phyloP scores from a whole-genome alignment of 495 filamentous ascomycete species.

The Podospora pseudoanserina region DNA sequence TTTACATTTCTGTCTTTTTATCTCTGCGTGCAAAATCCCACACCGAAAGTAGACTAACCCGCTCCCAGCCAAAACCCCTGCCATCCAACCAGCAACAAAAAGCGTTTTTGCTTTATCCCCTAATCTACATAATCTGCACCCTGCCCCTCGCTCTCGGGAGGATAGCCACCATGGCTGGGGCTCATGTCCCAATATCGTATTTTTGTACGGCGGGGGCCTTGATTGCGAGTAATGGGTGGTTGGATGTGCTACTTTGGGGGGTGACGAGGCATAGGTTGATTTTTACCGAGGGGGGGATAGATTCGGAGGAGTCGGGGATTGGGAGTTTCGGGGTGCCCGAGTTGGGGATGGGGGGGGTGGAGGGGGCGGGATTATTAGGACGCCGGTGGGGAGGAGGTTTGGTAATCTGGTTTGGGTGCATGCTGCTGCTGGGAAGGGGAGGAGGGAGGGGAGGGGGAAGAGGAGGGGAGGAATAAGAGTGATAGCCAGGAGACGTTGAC shows the following conservation, averaged over 20 bases:
- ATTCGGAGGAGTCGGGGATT: conserved; percentile 41
- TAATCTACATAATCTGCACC: conserved; percentile 69
- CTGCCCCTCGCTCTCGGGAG: conserved; percentile 67
- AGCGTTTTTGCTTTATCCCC: conserved; percentile 72
- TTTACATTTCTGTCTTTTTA: conserved; percentile 65
- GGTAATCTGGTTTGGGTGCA: conserved; percentile 48
- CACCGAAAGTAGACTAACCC: background rate
- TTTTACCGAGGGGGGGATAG: conserved; percentile 36
- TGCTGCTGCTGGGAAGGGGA: background rate
- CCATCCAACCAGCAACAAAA: conserved; percentile 35
- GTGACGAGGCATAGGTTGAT: conserved; percentile 59
- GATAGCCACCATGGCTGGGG: conserved; percentile 60
- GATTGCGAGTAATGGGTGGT: conserved; percentile 68
- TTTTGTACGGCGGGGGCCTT: conserved; percentile 69
- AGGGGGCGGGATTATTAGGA: conserved; percentile 35
- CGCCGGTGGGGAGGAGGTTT: conserved; percentile 34
- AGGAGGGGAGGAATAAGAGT: background rate
- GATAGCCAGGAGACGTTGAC: conserved; percentile 18
- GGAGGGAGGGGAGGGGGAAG: background rate
- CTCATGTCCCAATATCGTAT: conserved; percentile 51
- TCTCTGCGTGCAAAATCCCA: conserved; percentile 47
- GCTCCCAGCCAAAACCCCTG: background rate
- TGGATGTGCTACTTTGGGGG: conserved; percentile 70
- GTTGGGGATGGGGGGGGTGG: conserved; percentile 15
- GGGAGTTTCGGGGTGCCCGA: conserved; percentile 36